These are phyloP conservation scores for Pseudonectria buxi DNA, from an alignment of 2,329 filamentous ascomycete genomes.

Conservation along the genomic window DNA sequence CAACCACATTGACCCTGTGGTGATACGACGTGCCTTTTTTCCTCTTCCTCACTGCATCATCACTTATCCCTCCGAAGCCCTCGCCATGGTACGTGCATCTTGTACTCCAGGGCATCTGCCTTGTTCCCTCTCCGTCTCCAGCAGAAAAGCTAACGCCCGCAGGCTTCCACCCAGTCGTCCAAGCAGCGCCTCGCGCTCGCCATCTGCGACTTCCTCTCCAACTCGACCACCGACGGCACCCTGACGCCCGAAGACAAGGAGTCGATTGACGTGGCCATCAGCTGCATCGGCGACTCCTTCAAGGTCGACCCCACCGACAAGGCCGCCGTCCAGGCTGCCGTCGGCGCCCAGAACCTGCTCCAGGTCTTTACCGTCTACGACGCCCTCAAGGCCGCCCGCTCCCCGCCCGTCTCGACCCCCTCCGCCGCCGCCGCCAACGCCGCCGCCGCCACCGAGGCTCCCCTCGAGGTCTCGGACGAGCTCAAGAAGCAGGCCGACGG, in stretches of 20 bases:
- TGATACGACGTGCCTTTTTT: too few relatives aligned
- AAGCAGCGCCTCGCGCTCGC: slow-evolving; percentile 90
- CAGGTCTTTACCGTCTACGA: slow-evolving; percentile 95
- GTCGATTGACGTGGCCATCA: slow-evolving; percentile 86
- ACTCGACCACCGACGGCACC: slow-evolving; percentile 80
- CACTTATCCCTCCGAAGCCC: background rate
- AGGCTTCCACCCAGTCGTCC: slow-evolving; percentile 37
- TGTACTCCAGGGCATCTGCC: too few relatives aligned
- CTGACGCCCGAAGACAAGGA: slow-evolving; percentile 83
- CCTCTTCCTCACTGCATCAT: slow-evolving; percentile 1
- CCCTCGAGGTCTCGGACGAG: slow-evolving; percentile 39
- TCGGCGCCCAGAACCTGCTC: slow-evolving; percentile 80
- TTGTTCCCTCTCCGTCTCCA: too few relatives aligned
- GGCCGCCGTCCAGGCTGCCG: slow-evolving; percentile 64
- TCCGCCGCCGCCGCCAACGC: slow-evolving; percentile 36
- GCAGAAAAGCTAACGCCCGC: too few relatives aligned
- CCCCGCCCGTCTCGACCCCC: slow-evolving; percentile 22
- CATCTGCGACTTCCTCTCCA: slow-evolving; percentile 89
- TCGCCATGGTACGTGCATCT: slow-evolving; percentile 3
- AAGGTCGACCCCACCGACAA: slow-evolving; percentile 81
- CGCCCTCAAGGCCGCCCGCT: slow-evolving; percentile 65
- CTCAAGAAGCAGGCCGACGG: slow-evolving; percentile 76
- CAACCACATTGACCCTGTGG: too few relatives aligned
- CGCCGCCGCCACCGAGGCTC: slow-evolving; percentile 22
- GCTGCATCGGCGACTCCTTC: slow-evolving; percentile 93